These are phyloP conservation scores for Aspergillus sclerotioniger DNA, from an alignment of 495 filamentous ascomycete species.

Conservation along the genomic window DNA sequence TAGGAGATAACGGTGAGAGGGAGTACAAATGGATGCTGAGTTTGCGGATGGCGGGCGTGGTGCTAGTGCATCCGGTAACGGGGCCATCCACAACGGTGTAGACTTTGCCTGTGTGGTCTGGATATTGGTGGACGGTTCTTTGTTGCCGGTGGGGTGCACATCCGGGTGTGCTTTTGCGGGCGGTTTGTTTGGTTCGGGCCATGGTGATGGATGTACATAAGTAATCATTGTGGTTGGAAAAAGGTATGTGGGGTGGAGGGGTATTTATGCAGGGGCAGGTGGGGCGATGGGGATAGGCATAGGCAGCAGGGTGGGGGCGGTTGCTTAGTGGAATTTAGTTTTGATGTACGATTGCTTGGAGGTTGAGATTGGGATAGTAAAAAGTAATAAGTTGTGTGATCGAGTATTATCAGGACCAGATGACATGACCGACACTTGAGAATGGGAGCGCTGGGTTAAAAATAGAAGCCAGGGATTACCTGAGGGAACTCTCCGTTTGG, in stretches of 20 bases:
- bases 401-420: no score
- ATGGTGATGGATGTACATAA: background rate
- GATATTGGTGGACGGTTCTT: background rate
- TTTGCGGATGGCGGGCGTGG: background rate
- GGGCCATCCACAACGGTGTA: background rate
- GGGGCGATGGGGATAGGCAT: no score
- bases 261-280: no score
- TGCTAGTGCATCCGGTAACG: background rate
- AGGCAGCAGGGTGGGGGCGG: no score
- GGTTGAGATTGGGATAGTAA: no score
- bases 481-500: no score
- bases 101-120: background rate
- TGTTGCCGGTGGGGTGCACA: background rate
- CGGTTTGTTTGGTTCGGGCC: constrained; percentile 2
- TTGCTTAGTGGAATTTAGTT: no score
- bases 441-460: no score
- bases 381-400: no score
- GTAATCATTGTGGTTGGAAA: background rate
- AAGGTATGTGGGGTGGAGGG: background rate
- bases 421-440: no score
- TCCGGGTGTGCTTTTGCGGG: background rate
- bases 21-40: background rate
- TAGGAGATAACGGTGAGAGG: background rate
- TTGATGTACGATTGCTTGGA: no score
- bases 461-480: no score